Base-by-base conservation (phyloP, 176 grass and related monocot genomes). In the Triticum dicoccoides region DNA sequence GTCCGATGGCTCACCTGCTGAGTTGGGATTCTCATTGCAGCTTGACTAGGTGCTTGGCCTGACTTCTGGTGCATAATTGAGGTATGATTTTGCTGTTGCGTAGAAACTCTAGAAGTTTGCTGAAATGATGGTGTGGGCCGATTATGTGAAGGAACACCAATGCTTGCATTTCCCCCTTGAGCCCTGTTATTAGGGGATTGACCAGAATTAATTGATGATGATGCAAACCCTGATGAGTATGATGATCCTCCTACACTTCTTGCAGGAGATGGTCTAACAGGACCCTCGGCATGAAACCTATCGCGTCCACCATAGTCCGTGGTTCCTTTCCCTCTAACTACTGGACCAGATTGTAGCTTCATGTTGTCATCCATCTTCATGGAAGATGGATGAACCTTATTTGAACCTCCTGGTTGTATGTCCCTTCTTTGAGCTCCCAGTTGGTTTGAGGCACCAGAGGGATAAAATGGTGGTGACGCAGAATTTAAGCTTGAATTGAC, bases 381-480 rank as follows among this genome's bases (percentile, higher is more conserved):
- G 18, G 90, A 95, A 58, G 88, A 90, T 84, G 90, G 82, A 75
- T 49, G 69, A 24, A 79, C 24, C 82, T 91, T 94, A 87, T 83
- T 93, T 12, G 89, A 72, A 49, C 71, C 82, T 21, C 89, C 90
- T 81, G 73, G 35, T 87, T 93, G 93, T 17, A 86, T 59, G 44
- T 85, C 82, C 32, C 84, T 90, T 83, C 85, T 93, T 77, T 93
- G 88, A 87, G 38, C 47, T 63, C 83, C 39, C 64, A 78, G 83
- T 18, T 88, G 82, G 73, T 81, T 88, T 13, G 89, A 85, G 69
- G 91, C 79, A 29, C 87, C 91, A 77, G 94, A 99, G 34, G 94
- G 94, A 87, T 96, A 96, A 92, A 99, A 96, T 77, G 92, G 94
- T 42, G 92, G 97, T 18, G 97, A 99, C 0, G 92, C 97, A 69